Evolutionary conservation across 345 rosid genomes (phyloP).

Genomic region (Citrus australasica): DNA sequence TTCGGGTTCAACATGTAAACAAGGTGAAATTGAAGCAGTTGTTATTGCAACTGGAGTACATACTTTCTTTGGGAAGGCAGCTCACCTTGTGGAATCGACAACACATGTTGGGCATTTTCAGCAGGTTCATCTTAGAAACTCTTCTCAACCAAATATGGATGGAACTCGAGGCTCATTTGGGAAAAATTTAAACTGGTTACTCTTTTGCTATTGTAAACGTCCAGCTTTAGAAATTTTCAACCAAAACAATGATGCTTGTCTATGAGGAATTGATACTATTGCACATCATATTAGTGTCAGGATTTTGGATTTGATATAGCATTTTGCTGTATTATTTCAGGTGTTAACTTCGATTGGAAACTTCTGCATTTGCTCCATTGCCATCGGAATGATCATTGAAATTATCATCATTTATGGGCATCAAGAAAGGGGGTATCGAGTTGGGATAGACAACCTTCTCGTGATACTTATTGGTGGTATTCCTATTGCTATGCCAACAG

Average conservation of each 20-base stretch:
- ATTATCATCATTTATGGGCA: slow-evolving; percentile 50
- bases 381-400: slow-evolving; percentile 74
- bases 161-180: background rate
- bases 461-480: slow-evolving; percentile 94
- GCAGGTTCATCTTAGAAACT: slow-evolving; percentile 40
- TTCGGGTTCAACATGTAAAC: slow-evolving; percentile 91
- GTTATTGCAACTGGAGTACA: slow-evolving; percentile 89
- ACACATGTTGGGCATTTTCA: slow-evolving; percentile 89
- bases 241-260: background rate
- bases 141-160: background rate
- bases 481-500: slow-evolving; percentile 98
- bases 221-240: background rate
- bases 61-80: slow-evolving; percentile 93
- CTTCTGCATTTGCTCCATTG: slow-evolving; percentile 94
- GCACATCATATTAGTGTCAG: background rate
- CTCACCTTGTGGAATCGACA: slow-evolving; percentile 90
- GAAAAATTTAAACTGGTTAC: background rate
- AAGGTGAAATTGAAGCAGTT: slow-evolving; percentile 92
- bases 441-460: slow-evolving; percentile 73
- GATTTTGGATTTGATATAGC: background rate
- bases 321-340: slow-evolving; percentile 31
- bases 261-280: background rate
- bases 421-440: slow-evolving; percentile 56
- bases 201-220: background rate
- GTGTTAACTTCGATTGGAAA: slow-evolving; percentile 86